Base-by-base conservation (phyloP, 352 stramenopile species). In the Thalassiosira hispida region DNA sequence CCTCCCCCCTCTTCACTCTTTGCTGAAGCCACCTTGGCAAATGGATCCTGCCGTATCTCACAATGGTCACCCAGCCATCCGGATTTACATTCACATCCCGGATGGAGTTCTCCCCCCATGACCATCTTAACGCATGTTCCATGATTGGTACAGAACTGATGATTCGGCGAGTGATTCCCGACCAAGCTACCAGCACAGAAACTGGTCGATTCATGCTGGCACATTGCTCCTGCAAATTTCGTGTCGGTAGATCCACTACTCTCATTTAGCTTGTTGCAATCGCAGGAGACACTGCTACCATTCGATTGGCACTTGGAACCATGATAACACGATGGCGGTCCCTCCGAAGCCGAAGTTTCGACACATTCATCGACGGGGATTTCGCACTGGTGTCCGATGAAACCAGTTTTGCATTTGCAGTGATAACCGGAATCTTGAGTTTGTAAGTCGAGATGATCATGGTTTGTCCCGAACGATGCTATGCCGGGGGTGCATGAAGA, bases 81-180 rank as follows among this genome's bases (percentile, higher is more conserved):
- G 1, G 57, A 44, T 44, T 47, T 31, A 64, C 73, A 82, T 23
- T 51, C 51, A 62, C 73, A 82, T 64, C 68, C 68, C 3, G 73
- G 73, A 59, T 82, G 73, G 4, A 35, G 33, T 31, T 71, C 66
- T 5, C 38, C 55, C 35, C 33, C 60, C 0, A 38, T 25, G 7
- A 82, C 61, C 40, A 72, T 29, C 29, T 63, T 62, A 0, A 69
- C 35, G 42, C 73, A 82, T 29, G 31, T 59, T 31, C 73, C 73
- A 59, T 77, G 49, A 69, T 82, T 82, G 20, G 66, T 77, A 40
- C 73, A 82, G 64, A 82, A 82, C 31, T 77, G 65, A 38, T 57
- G 18, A 64, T 73, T 56, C 0, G 51, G 59, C 0, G 65, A 60
- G 2, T 52, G 69, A 49, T 55, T 65, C 44, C 55, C 65, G 18